Evolutionary conservation across 441 rosid genomes (phyloP), one percentile per base, ranked within the genome.

Genomic region (Gossypium armourianum): DNA sequence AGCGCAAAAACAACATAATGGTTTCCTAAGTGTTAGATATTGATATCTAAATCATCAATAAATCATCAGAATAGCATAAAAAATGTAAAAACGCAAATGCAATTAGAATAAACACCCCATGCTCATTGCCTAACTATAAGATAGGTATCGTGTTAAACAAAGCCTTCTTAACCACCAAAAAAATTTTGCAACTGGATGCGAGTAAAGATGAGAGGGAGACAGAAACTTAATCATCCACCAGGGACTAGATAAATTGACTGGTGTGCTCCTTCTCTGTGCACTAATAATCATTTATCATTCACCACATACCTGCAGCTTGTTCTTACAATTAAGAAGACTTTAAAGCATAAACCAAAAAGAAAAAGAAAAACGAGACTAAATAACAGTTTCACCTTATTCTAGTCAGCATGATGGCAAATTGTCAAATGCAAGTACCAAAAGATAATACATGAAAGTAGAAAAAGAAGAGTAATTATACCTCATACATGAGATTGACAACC

Each of bases 401-500:
- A 49, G 28, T 50, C 15, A 15, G 47, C 29, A 32, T 29, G 72
- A 12, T 59, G 9, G 4, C 26, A 65, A 65, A 47, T 65, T 67
- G 26, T 26, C 24, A 67, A 50, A 52, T 26, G 24, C 32, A 66
- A 66, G 58, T 8, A 16, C 17, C 53, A 56, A 57, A 40, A 57
- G 19, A 15, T 45, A 6, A 64, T 45, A 45, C 29, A 64, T 12
- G 69, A 40, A 17, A 62, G 28, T 43, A 71, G 21, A 2, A 59
- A 2, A 55, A 55, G 60, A 43, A 54, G 72, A 55, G 74, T 24
- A 19, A 65, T 56, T 70, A 63, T 83, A 95, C 99, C 98, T 95
- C 99, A 45, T 95, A 95, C 98, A 92, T 92, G 74, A 92, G 87
- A 72, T 83, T 82, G 75, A 95, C 87, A 70, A 95, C 97, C 80